Evolutionary conservation across 805 yeast genomes (phyloP), one percentile per base, ranked within the genome.

Genomic region (Ogataea trehaloabstinens): DNA sequence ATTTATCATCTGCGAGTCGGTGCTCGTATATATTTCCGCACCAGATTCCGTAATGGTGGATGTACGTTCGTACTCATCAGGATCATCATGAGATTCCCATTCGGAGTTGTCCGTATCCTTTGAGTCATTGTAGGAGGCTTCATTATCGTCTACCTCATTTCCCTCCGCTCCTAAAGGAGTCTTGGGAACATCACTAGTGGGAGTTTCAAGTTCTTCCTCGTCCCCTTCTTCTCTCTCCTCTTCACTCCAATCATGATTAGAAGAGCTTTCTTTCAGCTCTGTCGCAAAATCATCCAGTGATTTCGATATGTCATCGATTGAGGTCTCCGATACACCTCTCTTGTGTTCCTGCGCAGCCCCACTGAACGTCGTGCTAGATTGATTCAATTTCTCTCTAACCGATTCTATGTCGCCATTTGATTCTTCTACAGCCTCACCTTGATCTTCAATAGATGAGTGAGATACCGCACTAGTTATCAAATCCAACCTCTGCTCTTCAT

Each of bases 201-300:
- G n/a, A 8, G 25, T 22, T 12, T 22, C 11, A 12, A 12, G 11
- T 12, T 12, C 25, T 8, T 22, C 25, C 25, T 22, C 25, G 11
- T 22, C 25, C 8, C 11, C 12, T 8, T 11, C 16, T 7, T 11
- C 13, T n/a, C 13, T n/a, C 16, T 7, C 16, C n/a, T 27, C 30
- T 15, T 27, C 30, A 8, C 13, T 16, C 30, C 30, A 27, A 7
- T 27, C 30, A 11, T 27, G 8, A 7, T 27, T 16, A 7, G 8
- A 8, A 7, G 30, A 27, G 17, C 30, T 15, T 7, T 15, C 13
- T 8, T 28, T 17, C 12, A 43, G 32, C 13, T 33, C 41, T n/a
- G 8, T 41, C 6, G 52, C 49, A 44, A 44, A 42, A 24, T 40
- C 42, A 29, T 48, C 52, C 6, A 48, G 31, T 15, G 48, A 45